Conservation (phyloP, 768 basidiomycete genomes). For the Suillus alpinus region DNA sequence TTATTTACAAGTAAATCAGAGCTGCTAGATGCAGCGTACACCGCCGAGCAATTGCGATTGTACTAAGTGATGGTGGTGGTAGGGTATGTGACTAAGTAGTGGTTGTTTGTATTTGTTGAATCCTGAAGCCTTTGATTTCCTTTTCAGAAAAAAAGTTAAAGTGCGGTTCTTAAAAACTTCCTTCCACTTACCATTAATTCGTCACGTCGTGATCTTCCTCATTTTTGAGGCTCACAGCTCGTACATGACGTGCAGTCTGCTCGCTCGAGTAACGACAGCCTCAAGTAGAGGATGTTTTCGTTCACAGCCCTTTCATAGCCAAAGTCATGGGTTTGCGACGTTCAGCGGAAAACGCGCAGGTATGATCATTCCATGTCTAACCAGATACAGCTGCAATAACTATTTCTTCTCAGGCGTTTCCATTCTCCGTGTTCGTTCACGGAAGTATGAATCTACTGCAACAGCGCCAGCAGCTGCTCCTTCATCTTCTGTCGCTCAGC, state of each 20-base stretch:
- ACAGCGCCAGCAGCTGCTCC: neutral
- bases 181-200: neutral
- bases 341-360: neutral
- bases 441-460: conserved; percentile 5
- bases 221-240: conserved; percentile 1
- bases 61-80: neutral
- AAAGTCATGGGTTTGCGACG: conserved; percentile 1
- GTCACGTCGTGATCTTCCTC: conserved; percentile 1
- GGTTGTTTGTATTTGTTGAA: conserved; percentile 1
- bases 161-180: conserved; percentile 6
- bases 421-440: neutral
- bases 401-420: neutral
- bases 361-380: neutral
- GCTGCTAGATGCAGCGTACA: neutral
- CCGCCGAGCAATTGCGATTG: neutral
- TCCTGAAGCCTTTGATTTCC: neutral
- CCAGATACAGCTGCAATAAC: neutral
- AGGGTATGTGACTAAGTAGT: neutral
- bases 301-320: neutral
- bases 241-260: conserved; percentile 6
- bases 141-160: neutral
- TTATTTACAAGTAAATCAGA: neutral
- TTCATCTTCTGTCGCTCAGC: neutral
- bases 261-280: conserved; percentile 1
- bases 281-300: conserved; percentile 3